These are phyloP conservation scores for Nicotiana obtusifolia DNA, from an alignment of 257 asterid genomes.

Conservation along the genomic window DNA sequence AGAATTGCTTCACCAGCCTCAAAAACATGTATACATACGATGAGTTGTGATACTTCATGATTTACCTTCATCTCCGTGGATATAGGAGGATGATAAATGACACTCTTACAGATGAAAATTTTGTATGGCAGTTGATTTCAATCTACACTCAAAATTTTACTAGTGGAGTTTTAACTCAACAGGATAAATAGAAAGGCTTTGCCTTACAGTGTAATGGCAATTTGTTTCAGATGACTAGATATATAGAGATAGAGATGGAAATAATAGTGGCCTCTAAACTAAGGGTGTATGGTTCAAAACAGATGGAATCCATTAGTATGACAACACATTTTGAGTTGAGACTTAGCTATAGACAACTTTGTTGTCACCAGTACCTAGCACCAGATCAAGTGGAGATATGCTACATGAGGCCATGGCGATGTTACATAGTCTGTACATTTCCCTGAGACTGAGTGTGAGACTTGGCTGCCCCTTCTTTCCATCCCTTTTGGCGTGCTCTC, in stretches of 20 bases:
- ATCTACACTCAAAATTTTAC: not conserved
- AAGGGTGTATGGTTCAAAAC: constrained; percentile 5
- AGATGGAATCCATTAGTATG: not conserved
- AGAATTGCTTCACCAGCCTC: not conserved
- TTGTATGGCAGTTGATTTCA: not conserved
- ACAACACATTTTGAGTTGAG: not conserved
- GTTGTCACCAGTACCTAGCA: not conserved
- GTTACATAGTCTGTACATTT: constrained; percentile 19
- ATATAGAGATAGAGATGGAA: not conserved
- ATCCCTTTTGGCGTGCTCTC: constrained; percentile 86
- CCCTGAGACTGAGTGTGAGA: constrained; percentile 16
- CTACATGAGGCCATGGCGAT: not conserved
- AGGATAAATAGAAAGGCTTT: constrained; percentile 16
- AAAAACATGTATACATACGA: not conserved
- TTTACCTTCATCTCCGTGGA: not conserved
- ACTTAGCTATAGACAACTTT: not conserved
- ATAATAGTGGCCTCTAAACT: not conserved
- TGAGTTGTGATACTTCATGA: not conserved
- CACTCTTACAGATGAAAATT: not conserved
- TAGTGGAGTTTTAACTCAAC: not conserved
- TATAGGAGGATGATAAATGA: not conserved
- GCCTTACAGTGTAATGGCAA: constrained; percentile 2
- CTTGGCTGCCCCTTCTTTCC: constrained; percentile 64
- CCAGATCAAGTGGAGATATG: constrained; percentile 1
- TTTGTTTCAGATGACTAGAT: not conserved